A percentile compares a stretch with the other conserved stretches of the same genome.
Evolutionary conservation across 2,329 filamentous ascomycete species (phyloP).

Genomic region (Phyllosticta citriasiana): DNA sequence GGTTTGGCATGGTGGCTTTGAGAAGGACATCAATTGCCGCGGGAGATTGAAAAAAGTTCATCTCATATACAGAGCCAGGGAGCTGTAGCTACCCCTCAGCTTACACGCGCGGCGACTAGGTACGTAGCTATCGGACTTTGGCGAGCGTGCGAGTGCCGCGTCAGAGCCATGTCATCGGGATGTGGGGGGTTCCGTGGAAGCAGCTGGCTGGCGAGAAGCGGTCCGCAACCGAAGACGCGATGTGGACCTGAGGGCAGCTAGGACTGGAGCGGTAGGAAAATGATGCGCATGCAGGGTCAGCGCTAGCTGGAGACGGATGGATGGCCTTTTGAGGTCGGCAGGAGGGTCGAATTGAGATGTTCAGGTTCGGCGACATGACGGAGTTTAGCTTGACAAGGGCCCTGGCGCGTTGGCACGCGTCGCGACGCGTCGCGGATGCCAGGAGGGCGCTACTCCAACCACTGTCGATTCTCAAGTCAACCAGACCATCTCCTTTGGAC

Average conservation of each 20-base stretch:
- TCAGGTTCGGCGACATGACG: not conserved
- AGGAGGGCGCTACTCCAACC: not conserved
- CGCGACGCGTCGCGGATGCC: not conserved
- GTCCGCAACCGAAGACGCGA: not conserved
- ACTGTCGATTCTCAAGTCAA: not conserved
- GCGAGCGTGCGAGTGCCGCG: not conserved
- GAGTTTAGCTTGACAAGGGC: not conserved
- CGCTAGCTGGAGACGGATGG: not conserved
- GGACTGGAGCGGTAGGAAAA: not conserved
- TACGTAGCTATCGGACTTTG: not conserved
- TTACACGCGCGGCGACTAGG: not conserved
- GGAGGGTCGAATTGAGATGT: not conserved
- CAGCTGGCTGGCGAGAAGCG: not conserved
- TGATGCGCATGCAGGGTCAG: not conserved
- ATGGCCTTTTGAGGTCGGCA: not conserved
- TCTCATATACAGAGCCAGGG: not conserved
- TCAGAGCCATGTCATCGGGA: not conserved
- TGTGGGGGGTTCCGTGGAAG: not conserved
- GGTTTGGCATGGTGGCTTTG: slow-evolving; percentile 5
- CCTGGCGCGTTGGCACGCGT: not conserved
- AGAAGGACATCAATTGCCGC: not conserved
- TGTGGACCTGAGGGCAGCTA: not conserved
- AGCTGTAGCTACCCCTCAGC: not conserved
- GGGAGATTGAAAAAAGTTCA: not conserved
- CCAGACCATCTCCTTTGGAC: not conserved